phyloP scores from a whole-genome alignment of 2,329 filamentous ascomycete species.

The Cercospora beticola region DNA sequence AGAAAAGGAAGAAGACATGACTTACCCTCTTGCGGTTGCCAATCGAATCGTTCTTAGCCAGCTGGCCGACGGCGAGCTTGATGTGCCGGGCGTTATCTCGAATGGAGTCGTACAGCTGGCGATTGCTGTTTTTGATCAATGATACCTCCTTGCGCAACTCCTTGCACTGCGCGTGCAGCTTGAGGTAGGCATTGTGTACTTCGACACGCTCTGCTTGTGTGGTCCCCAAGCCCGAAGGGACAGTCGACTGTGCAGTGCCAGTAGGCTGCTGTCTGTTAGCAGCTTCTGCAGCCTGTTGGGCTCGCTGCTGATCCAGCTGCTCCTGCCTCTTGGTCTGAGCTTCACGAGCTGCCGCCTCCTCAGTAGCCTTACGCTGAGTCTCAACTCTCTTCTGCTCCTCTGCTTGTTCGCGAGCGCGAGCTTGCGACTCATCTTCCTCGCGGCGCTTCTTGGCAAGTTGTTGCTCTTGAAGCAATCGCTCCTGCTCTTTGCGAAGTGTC shows the following conservation, averaged over 20 bases:
- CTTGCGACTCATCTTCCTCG: constrained; percentile 9
- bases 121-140: constrained; percentile 48
- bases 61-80: constrained; percentile 56
- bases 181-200: constrained; percentile 20
- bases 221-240: constrained; percentile 11
- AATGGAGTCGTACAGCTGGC: constrained; percentile 47
- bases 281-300: constrained; percentile 2
- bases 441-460: constrained; percentile 7
- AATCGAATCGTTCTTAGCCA: constrained; percentile 12
- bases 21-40: constrained; percentile 16
- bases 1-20: background rate
- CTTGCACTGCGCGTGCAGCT: constrained; percentile 56
- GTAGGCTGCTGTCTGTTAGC: constrained; percentile 1
- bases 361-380: constrained; percentile 3
- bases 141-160: constrained; percentile 54
- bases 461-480: constrained; percentile 14
- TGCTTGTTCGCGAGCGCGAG: constrained; percentile 7
- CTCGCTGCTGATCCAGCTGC: constrained; percentile 1
- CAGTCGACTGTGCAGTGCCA: background rate
- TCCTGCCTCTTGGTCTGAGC: constrained; percentile 9
- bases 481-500: constrained; percentile 10
- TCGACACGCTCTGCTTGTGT: constrained; percentile 10
- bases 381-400: background rate
- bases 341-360: constrained; percentile 16
- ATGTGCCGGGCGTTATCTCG: constrained; percentile 55